Base-by-base conservation (phyloP, 495 filamentous ascomycete species). In the Immersiella caudata region DNA sequence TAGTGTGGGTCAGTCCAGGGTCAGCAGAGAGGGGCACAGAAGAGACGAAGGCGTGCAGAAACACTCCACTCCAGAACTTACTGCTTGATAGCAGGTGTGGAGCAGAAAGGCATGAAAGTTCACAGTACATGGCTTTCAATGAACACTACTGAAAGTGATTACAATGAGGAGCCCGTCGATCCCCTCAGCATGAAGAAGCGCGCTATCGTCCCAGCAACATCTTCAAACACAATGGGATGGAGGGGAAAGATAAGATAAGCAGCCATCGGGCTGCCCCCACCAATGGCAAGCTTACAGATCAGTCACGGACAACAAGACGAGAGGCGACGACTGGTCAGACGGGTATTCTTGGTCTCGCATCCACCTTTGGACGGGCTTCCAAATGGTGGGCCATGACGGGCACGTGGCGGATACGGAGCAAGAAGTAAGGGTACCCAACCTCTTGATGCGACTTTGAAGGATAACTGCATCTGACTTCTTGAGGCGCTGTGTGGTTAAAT, bases 341-440 rank as follows among this genome's bases (percentile, higher is more conserved):
- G 7, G 2, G 55, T 11, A n/a, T 9, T 26, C 14, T 25, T 58
- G 18, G 33, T 27, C 16, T 33, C 8, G 29, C 29, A 33, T 33
- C 29, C 29, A 33, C 29, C 21, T 9, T 6, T 21, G 57, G n/a
- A 59, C n/a, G 33, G 26, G 27, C 57, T 59, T n/a, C 26, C 56
- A 33, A 59, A 59, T 33, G 29, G 26, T 18, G 25, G 26, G 57
- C 57, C 20, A 33, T 18, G 11, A 46, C 16, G 40, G 16, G 59
- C 24, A 18, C 59, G 27, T 2, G 20, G 14, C 25, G n/a, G 49
- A 33, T n/a, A 14, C 61, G 36, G 40, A 40, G 18, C 52, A 51
- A 21, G 8, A 65, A 49, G 63, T 58, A 49, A 27, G 63, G 55
- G 63, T 65, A 65, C 63, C 63, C 52, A 65, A 65, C 63, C 35